Conservation (phyloP, 1,139 yeast species). For the Saccharomyces hybrid region DNA sequence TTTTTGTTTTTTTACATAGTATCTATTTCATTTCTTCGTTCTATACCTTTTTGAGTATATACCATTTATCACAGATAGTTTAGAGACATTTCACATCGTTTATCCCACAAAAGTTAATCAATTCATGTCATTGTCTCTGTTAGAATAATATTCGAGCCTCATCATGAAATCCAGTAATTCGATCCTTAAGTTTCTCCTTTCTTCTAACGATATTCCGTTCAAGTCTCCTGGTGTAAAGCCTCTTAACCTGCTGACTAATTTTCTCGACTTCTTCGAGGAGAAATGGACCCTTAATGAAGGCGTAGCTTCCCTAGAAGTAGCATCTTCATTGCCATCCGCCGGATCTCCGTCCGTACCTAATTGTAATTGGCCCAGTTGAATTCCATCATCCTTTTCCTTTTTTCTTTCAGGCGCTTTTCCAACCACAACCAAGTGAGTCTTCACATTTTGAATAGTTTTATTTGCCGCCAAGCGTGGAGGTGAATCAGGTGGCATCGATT, state of each 20-base stretch:
- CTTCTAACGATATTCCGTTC: conserved; percentile 15
- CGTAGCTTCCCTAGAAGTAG: conserved; percentile 6
- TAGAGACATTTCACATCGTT: not conserved
- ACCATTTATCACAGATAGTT: not conserved
- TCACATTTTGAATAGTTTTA: not conserved
- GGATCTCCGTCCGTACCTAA: not conserved
- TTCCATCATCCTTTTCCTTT: not conserved
- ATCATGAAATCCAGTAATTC: conserved; percentile 23
- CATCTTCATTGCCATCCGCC: conserved; percentile 4
- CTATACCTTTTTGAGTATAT: not conserved
- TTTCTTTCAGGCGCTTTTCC: not conserved
- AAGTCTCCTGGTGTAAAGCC: conserved; percentile 15
- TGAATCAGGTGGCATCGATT: not conserved
- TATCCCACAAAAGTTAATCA: not conserved
- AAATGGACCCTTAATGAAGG: conserved; percentile 15
- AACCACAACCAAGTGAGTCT: not conserved
- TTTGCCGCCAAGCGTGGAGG: not conserved
- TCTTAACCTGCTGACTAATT: conserved; percentile 15
- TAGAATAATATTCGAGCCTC: conserved; percentile 17
- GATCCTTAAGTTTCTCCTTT: conserved; percentile 20
- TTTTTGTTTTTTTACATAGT: not conserved
- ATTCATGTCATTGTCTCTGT: not conserved
- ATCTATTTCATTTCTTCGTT: not conserved
- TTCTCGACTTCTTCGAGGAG: conserved; percentile 20
- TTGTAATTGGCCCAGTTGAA: not conserved